A percentile compares a stretch with the other conserved stretches of the same genome.
phyloP scores from a whole-genome alignment of 495 filamentous ascomycete genomes.

The Antarctomyces pellizariae region DNA sequence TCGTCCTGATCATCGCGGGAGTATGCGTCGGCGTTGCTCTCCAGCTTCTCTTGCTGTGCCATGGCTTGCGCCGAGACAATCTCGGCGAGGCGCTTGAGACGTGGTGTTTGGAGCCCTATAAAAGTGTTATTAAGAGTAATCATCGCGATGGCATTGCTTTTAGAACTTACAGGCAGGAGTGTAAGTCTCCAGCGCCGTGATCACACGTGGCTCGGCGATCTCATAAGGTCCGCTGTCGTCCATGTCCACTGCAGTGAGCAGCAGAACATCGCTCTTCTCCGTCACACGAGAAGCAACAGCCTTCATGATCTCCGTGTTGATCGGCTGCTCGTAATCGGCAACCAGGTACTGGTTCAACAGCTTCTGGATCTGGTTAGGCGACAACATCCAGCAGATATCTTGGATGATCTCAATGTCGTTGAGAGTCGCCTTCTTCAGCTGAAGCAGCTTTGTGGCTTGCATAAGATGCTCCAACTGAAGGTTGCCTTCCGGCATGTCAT shows the following conservation, averaged over 20 bases:
- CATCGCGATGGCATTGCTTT: conserved; percentile 6
- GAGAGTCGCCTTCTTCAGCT: conserved; percentile 95
- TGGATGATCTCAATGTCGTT: conserved; percentile 99
- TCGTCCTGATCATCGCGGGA: too few relatives aligned
- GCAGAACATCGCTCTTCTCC: conserved; percentile 91
- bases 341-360: conserved; percentile 96
- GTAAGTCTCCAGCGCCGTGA: conserved; percentile 93
- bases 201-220: conserved; percentile 87
- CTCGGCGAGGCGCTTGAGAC: conserved; percentile 82
- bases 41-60: conserved; percentile 72
- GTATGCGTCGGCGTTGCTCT: too few relatives aligned
- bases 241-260: conserved; percentile 90
- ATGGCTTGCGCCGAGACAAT: conserved; percentile 93
- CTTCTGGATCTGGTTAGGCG: conserved; percentile 97
- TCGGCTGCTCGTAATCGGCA: conserved; percentile 97
- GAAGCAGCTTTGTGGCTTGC: conserved; percentile 86
- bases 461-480: conserved; percentile 96
- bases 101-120: conserved; percentile 80
- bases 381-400: conserved; percentile 99
- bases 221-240: conserved; percentile 99
- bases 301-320: conserved; percentile 99
- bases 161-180: conserved; percentile 66
- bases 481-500: conserved; percentile 97
- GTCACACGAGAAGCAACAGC: conserved; percentile 92
- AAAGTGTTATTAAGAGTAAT: conserved; percentile 9